Evolutionary conservation across 2,329 filamentous ascomycete species (phyloP).

Genomic region (Huntiella abstrusa): DNA sequence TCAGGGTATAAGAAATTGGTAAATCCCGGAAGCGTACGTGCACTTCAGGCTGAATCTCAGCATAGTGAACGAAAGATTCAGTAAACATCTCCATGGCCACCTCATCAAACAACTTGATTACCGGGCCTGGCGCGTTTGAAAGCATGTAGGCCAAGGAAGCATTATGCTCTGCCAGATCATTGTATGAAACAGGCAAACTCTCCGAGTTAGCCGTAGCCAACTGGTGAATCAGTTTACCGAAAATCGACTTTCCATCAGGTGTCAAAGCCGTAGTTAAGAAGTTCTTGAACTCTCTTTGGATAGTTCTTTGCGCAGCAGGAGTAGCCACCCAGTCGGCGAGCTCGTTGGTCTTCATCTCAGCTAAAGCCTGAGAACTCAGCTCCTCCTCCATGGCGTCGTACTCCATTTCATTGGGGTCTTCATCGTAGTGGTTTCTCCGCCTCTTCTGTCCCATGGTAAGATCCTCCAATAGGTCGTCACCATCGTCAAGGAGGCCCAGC

Average conservation of each 20-base stretch:
- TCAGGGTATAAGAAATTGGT: conserved; percentile 84
- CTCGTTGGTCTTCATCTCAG: conserved; percentile 83
- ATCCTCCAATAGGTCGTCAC: conserved; percentile 70
- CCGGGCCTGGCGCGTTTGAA: conserved; percentile 85
- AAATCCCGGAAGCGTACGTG: conserved; percentile 93
- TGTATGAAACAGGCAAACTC: conserved; percentile 88
- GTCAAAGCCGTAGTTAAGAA: conserved; percentile 96
- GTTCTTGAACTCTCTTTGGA: conserved; percentile 90
- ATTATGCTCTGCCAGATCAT: conserved; percentile 76
- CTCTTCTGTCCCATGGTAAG: conserved; percentile 71
- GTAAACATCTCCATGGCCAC: conserved; percentile 93
- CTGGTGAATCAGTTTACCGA: conserved; percentile 81
- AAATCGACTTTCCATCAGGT: conserved; percentile 73
- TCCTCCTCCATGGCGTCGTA: conserved; percentile 93
- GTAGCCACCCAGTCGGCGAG: conserved; percentile 91
- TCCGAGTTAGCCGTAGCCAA: conserved; percentile 96
- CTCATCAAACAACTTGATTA: conserved; percentile 88
- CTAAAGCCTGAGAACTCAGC: conserved; percentile 73
- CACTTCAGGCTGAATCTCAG: conserved; percentile 92
- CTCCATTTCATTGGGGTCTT: conserved; percentile 84
- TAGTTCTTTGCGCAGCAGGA: conserved; percentile 74
- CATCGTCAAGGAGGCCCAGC: conserved; percentile 61
- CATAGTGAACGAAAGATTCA: conserved; percentile 92
- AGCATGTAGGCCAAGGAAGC: conserved; percentile 91
- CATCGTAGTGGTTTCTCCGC: conserved; percentile 78